A percentile compares a stretch with the other conserved stretches of the same genome.
phyloP scores from a whole-genome alignment of 805 yeast genomes.

The Candida nonsorbophila region DNA sequence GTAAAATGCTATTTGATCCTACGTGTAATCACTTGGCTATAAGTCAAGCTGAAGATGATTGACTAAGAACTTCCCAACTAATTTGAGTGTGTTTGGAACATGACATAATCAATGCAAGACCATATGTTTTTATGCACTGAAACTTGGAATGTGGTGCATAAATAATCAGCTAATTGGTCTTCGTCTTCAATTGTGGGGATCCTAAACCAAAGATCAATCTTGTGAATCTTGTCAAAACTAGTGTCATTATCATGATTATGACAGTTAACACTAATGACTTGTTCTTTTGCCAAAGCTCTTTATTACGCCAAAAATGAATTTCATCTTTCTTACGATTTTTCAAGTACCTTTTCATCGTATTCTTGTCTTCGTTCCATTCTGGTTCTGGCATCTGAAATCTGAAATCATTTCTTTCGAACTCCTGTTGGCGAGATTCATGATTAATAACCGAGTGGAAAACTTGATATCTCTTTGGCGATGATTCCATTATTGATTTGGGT shows the following conservation, averaged over 20 bases:
- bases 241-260: constrained; percentile 16
- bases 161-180: too few species aligned
- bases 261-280: constrained; percentile 42
- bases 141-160: too few species aligned
- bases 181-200: too few species aligned
- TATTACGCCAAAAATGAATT: constrained; percentile 38
- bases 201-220: too few species aligned
- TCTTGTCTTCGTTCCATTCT: constrained; percentile 17
- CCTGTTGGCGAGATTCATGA: constrained; percentile 45
- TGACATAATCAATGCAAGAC: too few species aligned
- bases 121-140: too few species aligned
- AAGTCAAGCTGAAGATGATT: too few species aligned
- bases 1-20: too few species aligned
- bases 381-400: constrained; percentile 26
- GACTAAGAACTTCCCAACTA: too few species aligned
- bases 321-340: constrained; percentile 24
- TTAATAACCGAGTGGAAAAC: constrained; percentile 55
- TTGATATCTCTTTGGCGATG: constrained; percentile 27
- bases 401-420: constrained; percentile 53
- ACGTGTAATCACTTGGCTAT: too few species aligned
- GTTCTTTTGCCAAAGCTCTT: constrained; percentile 45
- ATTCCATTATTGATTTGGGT: constrained; percentile 21
- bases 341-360: constrained; percentile 26
- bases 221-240: constrained; percentile 4
- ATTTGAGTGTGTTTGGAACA: too few species aligned